Evolutionary conservation across 2,329 filamentous ascomycete genomes (phyloP), one percentile per base, ranked within the genome.

Genomic region (Fusarium sp.): DNA sequence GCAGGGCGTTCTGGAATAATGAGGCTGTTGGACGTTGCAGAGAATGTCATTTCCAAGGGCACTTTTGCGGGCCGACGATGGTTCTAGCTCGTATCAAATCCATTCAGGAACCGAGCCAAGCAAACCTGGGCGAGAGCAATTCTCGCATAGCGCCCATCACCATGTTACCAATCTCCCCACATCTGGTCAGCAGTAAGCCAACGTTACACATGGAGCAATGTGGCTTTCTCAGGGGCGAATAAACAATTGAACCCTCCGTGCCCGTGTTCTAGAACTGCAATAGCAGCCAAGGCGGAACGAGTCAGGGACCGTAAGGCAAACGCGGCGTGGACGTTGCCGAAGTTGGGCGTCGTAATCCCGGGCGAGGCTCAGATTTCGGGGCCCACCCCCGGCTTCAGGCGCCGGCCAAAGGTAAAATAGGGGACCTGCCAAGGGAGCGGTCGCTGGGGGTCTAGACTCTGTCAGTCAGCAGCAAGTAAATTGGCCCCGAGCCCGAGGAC

Each of bases 381-480:
- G 20, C 57, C 66, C 63, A 64, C 71, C 66, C 70, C 69, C 63
- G 63, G 67, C 47, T 32, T 65, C 61, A 62, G 47, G 57, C 38
- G 52, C 67, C 66, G 58, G 52, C 58, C 33, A 68, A 54, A 61
- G 20, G 37, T 35, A 61, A 63, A 66, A 60, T 40, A 63, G 33
- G 59, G 63, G 65, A 62, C 71, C 64, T 72, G 71, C 62, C 67
- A 76, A 73, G 69, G 60, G 63, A 33, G 66, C 43, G 61, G 72
- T 64, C 67, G 62, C 63, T 68, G 47, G 33, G 12, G 52, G 65
- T 70, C 75, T 76, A 71, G 75, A 77, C 63, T 65, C 50, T 62
- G 63, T 62, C 59, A 60, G 60, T 68, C 68, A 74, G 71, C 68
- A 65, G 56, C 35, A 32, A 62, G 66, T 20, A 56, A 66, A 59